Evolutionary conservation across 768 basidiomycete species (phyloP), one percentile per base, ranked within the genome.

Genomic region (Mycena pura): DNA sequence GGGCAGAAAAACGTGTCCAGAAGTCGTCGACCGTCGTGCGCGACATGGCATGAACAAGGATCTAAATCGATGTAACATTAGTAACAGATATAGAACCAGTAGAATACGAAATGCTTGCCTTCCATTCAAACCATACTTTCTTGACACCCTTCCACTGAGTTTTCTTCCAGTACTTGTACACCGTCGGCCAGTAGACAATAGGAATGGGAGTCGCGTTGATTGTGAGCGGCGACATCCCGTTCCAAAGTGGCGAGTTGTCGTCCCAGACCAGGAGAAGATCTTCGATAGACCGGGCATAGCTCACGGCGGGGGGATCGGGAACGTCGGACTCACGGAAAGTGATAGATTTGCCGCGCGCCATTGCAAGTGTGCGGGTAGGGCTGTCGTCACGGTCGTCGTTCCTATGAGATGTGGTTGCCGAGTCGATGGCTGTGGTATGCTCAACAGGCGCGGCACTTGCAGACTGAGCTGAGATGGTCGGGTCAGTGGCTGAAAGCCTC

Each of bases 231-330:
- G 71, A 72, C 15, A 59, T 28, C n/a, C 57, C 46, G 21, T 34
- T 25, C 72, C 72, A 74, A 39, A 68, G 32, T 5, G 40, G 39
- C 3, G 64, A 58, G 11, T 48, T 62, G 58, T 74, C 71, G 48
- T 72, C 70, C 74, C 73, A 76, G 63, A 71, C 73, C 3, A 6
- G 22, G 28, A 70, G 66, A 28, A 76, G 57, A 5, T 41, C 27
- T 5, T 63, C 55, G 13, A 72, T 54, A 49, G 68, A 46, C 2
- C 66, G 59, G 5, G 61, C 60, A 38, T 73, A 75, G 13, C 64
- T 65, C 13, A 68, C 24, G 1, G 68, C 64, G 3, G 73, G 69
- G n/a, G 70, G 70, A 34, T 50, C 54, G 25, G 70, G 68, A 17
- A 74, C 45, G 13, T 69, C 67, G 2, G 27, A 36, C 46, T 66